A percentile compares a stretch with the other conserved stretches of the same genome.
Evolutionary conservation across 208 protist species (phyloP).

Genomic region (Wallacemonas sp.): DNA sequence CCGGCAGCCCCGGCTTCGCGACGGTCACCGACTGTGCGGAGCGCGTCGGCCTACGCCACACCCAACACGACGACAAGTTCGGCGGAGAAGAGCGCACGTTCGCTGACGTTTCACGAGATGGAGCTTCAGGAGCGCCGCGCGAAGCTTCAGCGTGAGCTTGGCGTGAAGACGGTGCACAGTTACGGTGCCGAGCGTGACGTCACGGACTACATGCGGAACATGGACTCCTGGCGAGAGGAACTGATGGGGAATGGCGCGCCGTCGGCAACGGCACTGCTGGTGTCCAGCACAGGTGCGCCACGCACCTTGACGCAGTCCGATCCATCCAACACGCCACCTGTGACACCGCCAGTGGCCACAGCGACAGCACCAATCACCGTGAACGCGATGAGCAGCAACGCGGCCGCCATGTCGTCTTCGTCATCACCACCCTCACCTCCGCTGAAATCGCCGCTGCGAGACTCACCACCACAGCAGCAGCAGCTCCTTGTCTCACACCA

Average conservation of each 20-base stretch:
- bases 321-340: no score
- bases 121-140: slow-evolving; percentile 24
- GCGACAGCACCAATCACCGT: no score
- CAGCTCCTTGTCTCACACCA: no score
- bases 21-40: not conserved
- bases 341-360: no score
- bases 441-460: no score
- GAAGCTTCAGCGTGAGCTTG: slow-evolving; percentile 23
- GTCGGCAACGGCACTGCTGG: not conserved
- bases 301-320: not conserved
- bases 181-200: slow-evolving; percentile 38
- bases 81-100: not conserved
- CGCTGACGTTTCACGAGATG: slow-evolving; percentile 25
- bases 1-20: not conserved
- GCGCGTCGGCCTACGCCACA: no score
- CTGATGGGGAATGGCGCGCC: not conserved
- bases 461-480: no score
- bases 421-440: no score
- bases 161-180: slow-evolving; percentile 27
- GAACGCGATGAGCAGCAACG: no score
- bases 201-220: slow-evolving; percentile 25
- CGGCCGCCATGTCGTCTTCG: no score
- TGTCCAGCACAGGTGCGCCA: not conserved
- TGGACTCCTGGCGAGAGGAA: slow-evolving; percentile 9
- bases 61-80: not conserved